Conservation (phyloP, 345 rosid genomes). For the Clausena lansium region DNA sequence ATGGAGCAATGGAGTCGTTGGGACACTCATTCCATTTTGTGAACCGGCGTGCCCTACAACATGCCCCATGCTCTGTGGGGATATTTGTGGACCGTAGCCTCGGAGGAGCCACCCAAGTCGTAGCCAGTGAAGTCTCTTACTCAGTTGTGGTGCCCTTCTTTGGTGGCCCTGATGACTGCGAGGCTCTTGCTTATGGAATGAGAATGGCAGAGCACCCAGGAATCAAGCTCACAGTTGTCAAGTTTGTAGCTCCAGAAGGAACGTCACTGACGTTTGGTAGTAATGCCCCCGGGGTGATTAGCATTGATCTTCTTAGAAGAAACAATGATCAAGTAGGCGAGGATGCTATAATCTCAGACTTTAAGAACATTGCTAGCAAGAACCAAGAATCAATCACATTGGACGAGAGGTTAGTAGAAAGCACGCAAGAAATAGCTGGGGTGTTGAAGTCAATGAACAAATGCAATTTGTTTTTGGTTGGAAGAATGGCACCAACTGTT, state of each 20-base stretch:
- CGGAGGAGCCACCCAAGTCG: constrained; percentile 63
- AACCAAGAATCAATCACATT: constrained; percentile 21
- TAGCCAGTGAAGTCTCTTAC: constrained; percentile 59
- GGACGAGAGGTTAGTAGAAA: constrained; percentile 25
- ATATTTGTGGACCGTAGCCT: constrained; percentile 74
- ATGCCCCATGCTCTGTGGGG: constrained; percentile 72
- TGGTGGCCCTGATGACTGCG: constrained; percentile 53
- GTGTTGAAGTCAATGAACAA: constrained; percentile 18
- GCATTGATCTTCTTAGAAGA: neutral
- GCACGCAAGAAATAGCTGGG: constrained; percentile 14
- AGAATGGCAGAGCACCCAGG: constrained; percentile 71
- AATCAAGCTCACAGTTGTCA: constrained; percentile 42
- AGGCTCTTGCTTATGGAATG: constrained; percentile 56
- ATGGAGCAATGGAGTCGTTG: constrained; percentile 60
- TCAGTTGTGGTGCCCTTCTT: constrained; percentile 36
- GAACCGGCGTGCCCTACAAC: constrained; percentile 42
- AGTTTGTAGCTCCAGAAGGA: constrained; percentile 27
- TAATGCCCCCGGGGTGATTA: neutral
- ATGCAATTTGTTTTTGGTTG: constrained; percentile 43
- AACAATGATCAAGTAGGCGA: neutral
- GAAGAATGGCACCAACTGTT: constrained; percentile 23
- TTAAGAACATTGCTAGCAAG: neutral
- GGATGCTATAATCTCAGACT: neutral
- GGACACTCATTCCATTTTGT: constrained; percentile 48
- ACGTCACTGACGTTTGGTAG: constrained; percentile 6